A percentile compares a stretch with the other conserved stretches of the same genome.
These are phyloP conservation scores for Neckera pumila DNA, from an alignment of 225 moss, liverwort and hornwort genomes.

Conservation along the genomic window DNA sequence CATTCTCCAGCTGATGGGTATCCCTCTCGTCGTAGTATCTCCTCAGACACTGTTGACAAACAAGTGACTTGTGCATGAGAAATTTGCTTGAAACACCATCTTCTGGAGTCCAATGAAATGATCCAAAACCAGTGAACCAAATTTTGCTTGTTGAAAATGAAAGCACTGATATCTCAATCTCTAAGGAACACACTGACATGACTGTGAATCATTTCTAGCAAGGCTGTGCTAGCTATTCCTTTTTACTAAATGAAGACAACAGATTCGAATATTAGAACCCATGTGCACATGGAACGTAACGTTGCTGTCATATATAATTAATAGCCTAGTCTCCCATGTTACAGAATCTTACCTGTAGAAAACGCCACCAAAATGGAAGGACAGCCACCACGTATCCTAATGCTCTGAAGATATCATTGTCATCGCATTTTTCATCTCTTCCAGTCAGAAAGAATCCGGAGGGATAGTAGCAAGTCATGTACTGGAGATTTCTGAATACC, in stretches of 20 bases:
- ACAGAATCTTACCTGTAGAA: constrained; percentile 41
- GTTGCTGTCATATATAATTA: not conserved
- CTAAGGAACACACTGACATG: not conserved
- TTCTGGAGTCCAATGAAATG: not conserved
- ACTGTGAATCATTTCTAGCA: not conserved
- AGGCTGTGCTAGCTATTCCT: not conserved
- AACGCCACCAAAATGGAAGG: constrained; percentile 70
- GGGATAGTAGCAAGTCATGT: constrained; percentile 56
- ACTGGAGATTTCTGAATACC: constrained; percentile 44
- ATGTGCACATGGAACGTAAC: not conserved
- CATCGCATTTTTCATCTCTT: constrained; percentile 11
- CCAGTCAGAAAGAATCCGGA: constrained; percentile 38
- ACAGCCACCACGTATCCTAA: constrained; percentile 51
- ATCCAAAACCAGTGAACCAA: not conserved
- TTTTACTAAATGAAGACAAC: not conserved
- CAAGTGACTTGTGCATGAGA: not conserved
- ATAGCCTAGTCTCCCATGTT: not conserved
- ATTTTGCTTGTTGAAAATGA: not conserved
- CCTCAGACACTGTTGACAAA: constrained; percentile 28
- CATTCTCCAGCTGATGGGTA: constrained; percentile 49
- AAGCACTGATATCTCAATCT: not conserved
- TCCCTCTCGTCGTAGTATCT: constrained; percentile 54
- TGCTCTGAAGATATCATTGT: constrained; percentile 9
- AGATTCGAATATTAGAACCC: not conserved
- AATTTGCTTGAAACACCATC: not conserved